Percentiles rank a stretch among this genome's conserved stretches.
Evolutionary conservation across 768 basidiomycete genomes (phyloP).

Genomic region (Gautieria morchelliformis): DNA sequence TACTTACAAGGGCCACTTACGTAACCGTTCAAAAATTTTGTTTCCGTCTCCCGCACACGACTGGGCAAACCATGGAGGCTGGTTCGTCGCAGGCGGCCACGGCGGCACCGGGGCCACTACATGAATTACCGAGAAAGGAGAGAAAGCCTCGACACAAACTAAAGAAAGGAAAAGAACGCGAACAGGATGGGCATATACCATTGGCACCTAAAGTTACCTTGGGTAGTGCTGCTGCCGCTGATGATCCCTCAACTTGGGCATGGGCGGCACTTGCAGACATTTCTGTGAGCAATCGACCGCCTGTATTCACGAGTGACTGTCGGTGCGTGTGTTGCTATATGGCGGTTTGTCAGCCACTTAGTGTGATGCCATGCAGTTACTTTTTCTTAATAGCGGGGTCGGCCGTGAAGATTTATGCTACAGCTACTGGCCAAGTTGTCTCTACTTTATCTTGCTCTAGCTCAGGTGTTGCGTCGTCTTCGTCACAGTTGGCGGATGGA

Average conservation of each 20-base stretch:
- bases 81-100: slow-evolving; percentile 3
- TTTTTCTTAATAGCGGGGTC: slow-evolving; percentile 83
- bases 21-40: slow-evolving; percentile 3
- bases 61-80: slow-evolving; percentile 1
- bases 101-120: not conserved
- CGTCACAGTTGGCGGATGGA: slow-evolving; percentile 24
- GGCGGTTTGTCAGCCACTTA: slow-evolving; percentile 6
- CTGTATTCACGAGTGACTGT: slow-evolving; percentile 83
- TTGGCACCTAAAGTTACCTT: not conserved
- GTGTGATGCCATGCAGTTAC: slow-evolving; percentile 41
- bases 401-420: slow-evolving; percentile 80
- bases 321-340: slow-evolving; percentile 37
- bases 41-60: not conserved
- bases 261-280: slow-evolving; percentile 70
- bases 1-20: not conserved
- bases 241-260: slow-evolving; percentile 34
- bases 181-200: not conserved
- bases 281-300: slow-evolving; percentile 50
- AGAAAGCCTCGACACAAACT: slow-evolving; percentile 7
- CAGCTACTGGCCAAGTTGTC: slow-evolving; percentile 64
- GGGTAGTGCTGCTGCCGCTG: not conserved
- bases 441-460: slow-evolving; percentile 65
- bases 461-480: slow-evolving; percentile 15
- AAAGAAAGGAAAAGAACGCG: slow-evolving; percentile 6
- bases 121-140: not conserved